A percentile compares a stretch with the other conserved stretches of the same genome.
phyloP scores from a whole-genome alignment of 345 rosid genomes.

The Rubroshorea leprosula region DNA sequence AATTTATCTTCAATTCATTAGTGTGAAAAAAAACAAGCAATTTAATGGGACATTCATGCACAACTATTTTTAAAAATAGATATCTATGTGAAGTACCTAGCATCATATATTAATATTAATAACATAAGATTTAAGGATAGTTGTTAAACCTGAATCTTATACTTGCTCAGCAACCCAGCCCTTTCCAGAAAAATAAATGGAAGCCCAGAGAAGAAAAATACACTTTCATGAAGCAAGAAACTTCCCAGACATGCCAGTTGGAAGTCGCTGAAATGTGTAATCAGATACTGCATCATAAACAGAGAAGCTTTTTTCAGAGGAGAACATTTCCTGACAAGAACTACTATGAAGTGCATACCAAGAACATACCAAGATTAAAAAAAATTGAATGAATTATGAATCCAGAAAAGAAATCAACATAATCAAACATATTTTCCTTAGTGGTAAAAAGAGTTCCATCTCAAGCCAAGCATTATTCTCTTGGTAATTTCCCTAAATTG shows the following conservation, averaged over 20 bases:
- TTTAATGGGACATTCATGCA: too few species aligned
- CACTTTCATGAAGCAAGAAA: constrained; percentile 87
- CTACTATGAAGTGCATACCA: background rate
- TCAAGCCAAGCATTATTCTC: background rate
- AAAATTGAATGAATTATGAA: too few species aligned
- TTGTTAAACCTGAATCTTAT: constrained; percentile 76
- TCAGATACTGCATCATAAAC: constrained; percentile 56
- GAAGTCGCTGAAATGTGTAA: constrained; percentile 77
- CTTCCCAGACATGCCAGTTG: constrained; percentile 91
- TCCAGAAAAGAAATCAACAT: too few species aligned
- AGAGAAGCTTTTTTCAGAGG: constrained; percentile 5
- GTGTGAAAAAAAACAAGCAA: background rate
- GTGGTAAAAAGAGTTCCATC: too few species aligned
- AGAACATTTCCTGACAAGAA: background rate
- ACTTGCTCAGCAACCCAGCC: constrained; percentile 69
- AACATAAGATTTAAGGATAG: background rate
- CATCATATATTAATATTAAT: background rate
- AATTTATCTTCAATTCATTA: background rate
- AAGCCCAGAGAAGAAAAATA: constrained; percentile 86
- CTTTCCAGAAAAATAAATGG: constrained; percentile 85
- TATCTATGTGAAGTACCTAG: background rate
- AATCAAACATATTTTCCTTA: too few species aligned
- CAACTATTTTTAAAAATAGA: too few species aligned
- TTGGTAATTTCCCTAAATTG: too few species aligned
- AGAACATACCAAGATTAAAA: too few species aligned